Percentiles rank a stretch among this genome's conserved stretches.
Conservation (phyloP, 352 stramenopile genomes). For the Pythium dissotocum region DNA sequence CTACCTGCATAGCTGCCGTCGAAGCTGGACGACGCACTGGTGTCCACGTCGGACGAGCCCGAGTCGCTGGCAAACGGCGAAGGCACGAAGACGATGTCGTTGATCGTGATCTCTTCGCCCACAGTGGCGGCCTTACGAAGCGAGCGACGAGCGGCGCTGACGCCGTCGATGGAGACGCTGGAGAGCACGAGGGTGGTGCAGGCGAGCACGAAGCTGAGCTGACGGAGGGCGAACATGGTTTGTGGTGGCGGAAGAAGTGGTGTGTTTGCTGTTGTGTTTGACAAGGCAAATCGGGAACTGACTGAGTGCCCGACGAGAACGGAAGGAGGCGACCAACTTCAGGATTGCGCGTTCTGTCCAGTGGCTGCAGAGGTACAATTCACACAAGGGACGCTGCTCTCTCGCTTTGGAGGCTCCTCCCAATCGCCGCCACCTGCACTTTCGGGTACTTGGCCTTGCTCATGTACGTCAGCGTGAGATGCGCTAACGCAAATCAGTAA, state of each 20-base stretch:
- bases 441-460: not conserved
- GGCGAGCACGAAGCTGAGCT: not conserved
- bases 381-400: too few relatives aligned
- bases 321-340: not conserved
- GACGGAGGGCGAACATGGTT: not conserved
- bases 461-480: not conserved
- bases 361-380: not conserved
- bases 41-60: not conserved
- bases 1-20: not conserved
- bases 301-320: not conserved
- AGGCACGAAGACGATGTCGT: not conserved
- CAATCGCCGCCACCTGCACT: not conserved
- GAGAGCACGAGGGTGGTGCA: not conserved
- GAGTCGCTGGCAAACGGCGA: not conserved
- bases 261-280: not conserved
- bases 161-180: not conserved
- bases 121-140: not conserved
- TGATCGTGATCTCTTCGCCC: not conserved
- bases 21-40: not conserved
- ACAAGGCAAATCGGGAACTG: not conserved
- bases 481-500: not conserved
- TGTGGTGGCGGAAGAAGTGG: too few relatives aligned
- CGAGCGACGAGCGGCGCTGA: not conserved
- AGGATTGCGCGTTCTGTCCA: not conserved
- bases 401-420: not conserved